Evolutionary conservation across 306 rosid genomes (phyloP).

Genomic region (Quercus ilex): DNA sequence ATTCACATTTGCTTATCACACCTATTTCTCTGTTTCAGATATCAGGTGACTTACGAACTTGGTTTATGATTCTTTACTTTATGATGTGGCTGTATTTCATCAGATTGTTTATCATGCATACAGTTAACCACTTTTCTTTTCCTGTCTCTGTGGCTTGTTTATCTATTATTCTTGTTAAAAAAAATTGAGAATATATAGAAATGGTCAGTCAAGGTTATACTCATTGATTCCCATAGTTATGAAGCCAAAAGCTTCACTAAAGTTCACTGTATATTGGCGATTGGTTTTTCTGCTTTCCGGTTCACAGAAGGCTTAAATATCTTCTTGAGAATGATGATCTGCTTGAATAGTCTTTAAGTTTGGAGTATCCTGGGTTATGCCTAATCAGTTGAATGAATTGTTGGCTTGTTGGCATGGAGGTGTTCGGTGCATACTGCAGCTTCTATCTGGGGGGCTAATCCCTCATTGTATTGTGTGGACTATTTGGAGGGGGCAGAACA

Average conservation of each 20-base stretch:
- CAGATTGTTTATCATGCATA: background rate
- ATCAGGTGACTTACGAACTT: slow-evolving; percentile 53
- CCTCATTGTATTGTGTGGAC: no score
- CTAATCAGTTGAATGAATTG: no score
- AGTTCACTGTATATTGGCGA: background rate
- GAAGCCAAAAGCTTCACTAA: background rate
- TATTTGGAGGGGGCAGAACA: no score
- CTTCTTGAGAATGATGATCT: background rate
- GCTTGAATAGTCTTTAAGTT: background rate
- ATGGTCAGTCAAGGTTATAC: slow-evolving; percentile 5
- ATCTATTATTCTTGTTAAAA: background rate
- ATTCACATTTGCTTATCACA: slow-evolving; percentile 93
- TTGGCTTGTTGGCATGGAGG: no score
- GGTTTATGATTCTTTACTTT: slow-evolving; percentile 1
- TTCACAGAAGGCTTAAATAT: background rate
- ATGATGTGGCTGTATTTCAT: background rate
- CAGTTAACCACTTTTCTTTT: background rate
- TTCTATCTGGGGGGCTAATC: no score
- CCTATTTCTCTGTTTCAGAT: slow-evolving; percentile 89
- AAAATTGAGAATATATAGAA: background rate
- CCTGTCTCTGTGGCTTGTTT: slow-evolving; percentile 4
- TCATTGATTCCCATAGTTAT: slow-evolving; percentile 3
- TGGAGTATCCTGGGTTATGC: no score
- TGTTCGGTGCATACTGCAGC: background rate
- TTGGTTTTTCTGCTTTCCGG: background rate